Evolutionary conservation across 164 flowering plant genomes (phyloP).

Genomic region (Hamamelis virginiana): DNA sequence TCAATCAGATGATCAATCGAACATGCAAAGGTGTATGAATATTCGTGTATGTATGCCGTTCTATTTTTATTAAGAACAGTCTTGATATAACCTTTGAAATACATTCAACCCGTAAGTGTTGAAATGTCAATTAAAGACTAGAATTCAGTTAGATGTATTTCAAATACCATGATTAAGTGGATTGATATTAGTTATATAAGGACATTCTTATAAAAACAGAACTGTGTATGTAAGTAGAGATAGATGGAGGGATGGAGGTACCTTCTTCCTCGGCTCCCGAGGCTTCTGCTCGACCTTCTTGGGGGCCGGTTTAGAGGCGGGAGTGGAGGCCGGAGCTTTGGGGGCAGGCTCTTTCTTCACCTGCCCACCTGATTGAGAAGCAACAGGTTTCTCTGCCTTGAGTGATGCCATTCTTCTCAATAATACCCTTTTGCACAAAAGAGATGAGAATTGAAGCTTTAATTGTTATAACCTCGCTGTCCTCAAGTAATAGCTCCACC

Average conservation of each 20-base stretch:
- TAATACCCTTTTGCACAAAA: background rate
- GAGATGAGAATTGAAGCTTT: background rate
- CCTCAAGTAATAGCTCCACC: constrained; percentile 9
- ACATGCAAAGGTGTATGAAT: too few relatives aligned
- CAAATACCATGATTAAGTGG: too few relatives aligned
- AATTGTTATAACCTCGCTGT: constrained; percentile 16
- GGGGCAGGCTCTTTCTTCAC: constrained; percentile 33
- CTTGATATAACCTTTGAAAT: too few relatives aligned
- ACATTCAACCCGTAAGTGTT: too few relatives aligned
- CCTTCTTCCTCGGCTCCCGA: constrained; percentile 41
- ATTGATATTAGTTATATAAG: too few relatives aligned
- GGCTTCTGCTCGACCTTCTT: constrained; percentile 35
- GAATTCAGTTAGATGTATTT: too few relatives aligned
- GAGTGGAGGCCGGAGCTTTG: constrained; percentile 31
- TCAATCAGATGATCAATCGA: background rate
- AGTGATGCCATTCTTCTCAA: constrained; percentile 42
- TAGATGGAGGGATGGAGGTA: background rate
- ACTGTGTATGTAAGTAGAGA: too few relatives aligned
- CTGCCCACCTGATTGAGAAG: constrained; percentile 20
- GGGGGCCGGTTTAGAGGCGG: constrained; percentile 18
- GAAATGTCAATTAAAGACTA: too few relatives aligned
- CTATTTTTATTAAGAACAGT: too few relatives aligned
- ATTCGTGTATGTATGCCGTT: too few relatives aligned
- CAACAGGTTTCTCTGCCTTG: constrained; percentile 47
- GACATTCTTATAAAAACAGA: too few relatives aligned